Conservation (phyloP, 2,329 filamentous ascomycete genomes). For the Emydomyces testavorans region DNA sequence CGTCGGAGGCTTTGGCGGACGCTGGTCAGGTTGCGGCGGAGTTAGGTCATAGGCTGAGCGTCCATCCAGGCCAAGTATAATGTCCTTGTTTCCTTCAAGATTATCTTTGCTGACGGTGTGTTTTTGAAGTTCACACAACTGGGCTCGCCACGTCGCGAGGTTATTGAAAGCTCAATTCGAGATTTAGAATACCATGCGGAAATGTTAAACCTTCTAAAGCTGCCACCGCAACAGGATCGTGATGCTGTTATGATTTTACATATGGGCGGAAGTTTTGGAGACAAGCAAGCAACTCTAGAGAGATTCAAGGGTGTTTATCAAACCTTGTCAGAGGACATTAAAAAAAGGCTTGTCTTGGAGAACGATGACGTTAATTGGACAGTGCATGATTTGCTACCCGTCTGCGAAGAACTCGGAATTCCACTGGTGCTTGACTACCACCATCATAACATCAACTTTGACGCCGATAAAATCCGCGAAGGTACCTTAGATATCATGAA, state of each 20-base stretch:
- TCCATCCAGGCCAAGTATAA: conserved; percentile 66
- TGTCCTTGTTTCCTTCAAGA: neutral
- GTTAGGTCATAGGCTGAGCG: conserved; percentile 73
- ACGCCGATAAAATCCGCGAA: conserved; percentile 59
- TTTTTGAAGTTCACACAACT: conserved; percentile 62
- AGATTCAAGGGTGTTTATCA: conserved; percentile 68
- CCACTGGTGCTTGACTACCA: conserved; percentile 87
- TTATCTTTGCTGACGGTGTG: conserved; percentile 1
- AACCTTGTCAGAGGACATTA: conserved; percentile 55
- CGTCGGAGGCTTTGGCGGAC: conserved; percentile 62
- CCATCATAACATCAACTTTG: conserved; percentile 90
- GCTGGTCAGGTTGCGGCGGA: conserved; percentile 65
- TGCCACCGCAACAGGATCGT: conserved; percentile 65
- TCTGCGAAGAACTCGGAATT: conserved; percentile 90
- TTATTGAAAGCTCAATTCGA: conserved; percentile 63
- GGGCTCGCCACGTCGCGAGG: conserved; percentile 65
- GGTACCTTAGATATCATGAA: conserved; percentile 70
- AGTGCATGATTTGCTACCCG: conserved; percentile 79
- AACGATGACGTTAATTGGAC: conserved; percentile 90
- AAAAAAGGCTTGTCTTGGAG: conserved; percentile 73
- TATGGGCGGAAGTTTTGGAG: conserved; percentile 82
- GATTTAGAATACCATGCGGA: conserved; percentile 85
- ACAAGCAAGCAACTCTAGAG: conserved; percentile 66
- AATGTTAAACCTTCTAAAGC: conserved; percentile 61
- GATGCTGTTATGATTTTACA: conserved; percentile 93